These are phyloP conservation scores for Naegleria fowleri DNA, from an alignment of 208 protist genomes.

Conservation along the genomic window DNA sequence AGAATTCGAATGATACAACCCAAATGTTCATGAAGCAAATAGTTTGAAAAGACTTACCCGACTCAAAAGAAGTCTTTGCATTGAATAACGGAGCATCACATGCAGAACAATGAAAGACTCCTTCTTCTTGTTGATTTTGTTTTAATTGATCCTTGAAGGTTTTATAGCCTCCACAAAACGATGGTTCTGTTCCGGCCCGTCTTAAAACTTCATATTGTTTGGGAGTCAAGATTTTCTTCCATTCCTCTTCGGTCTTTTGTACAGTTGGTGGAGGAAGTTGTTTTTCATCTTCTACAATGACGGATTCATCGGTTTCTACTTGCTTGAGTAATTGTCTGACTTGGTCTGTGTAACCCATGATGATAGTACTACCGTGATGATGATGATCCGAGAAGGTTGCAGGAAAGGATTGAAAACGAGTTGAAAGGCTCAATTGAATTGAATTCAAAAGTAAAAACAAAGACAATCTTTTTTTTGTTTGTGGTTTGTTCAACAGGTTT, in stretches of 20 bases:
- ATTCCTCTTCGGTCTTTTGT: not conserved
- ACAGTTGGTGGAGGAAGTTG: not conserved
- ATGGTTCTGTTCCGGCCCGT: not conserved
- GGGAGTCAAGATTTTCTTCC: not conserved
- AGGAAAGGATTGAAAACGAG: too few relatives aligned
- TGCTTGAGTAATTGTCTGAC: not conserved
- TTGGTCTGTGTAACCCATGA: not conserved
- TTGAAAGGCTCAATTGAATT: too few relatives aligned
- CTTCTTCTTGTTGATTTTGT: not conserved
- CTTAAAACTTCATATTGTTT: not conserved
- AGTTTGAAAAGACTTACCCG: not conserved
- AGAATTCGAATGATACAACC: too few relatives aligned
- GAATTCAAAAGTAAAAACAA: too few relatives aligned
- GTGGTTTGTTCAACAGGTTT: too few relatives aligned
- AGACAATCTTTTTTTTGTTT: too few relatives aligned
- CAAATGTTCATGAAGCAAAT: too few relatives aligned
- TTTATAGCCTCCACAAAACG: not conserved
- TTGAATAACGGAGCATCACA: not conserved
- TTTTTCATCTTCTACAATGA: not conserved
- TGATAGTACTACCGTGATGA: too few relatives aligned
- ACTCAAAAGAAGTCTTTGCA: not conserved
- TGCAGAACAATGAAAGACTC: not conserved
- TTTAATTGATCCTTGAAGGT: not conserved
- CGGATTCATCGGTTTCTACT: not conserved
- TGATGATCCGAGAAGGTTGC: too few relatives aligned